Conservation (phyloP, 1,284 basidiomycete genomes). For the Inonotus obliquus region DNA sequence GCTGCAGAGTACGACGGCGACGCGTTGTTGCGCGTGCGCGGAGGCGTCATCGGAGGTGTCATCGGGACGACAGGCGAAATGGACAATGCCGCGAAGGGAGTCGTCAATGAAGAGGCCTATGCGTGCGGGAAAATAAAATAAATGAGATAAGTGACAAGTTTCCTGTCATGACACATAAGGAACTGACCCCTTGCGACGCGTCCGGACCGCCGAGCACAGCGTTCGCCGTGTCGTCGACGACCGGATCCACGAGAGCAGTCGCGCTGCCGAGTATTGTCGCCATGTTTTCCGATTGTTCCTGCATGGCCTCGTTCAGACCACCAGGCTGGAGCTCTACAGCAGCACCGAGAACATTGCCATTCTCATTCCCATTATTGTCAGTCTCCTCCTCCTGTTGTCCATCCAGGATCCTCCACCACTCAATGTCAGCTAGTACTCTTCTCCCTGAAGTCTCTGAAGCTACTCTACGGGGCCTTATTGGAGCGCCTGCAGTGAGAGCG, state of each 20-base stretch:
- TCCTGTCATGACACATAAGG: not conserved
- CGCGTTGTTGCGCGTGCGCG: not conserved
- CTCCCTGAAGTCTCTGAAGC: constrained; percentile 52
- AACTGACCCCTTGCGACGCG: constrained; percentile 15
- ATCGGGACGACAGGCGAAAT: constrained; percentile 9
- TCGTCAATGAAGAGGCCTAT: constrained; percentile 28
- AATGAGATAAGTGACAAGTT: constrained; percentile 1
- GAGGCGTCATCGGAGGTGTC: constrained; percentile 14
- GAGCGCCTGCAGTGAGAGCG: constrained; percentile 5
- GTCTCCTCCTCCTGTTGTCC: constrained; percentile 43
- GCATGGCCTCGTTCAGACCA: constrained; percentile 17
- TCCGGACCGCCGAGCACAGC: constrained; percentile 1
- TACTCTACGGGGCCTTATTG: constrained; percentile 14
- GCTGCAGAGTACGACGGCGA: constrained; percentile 7
- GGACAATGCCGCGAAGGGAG: constrained; percentile 13
- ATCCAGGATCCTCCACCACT: constrained; percentile 76
- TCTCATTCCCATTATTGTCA: not conserved
- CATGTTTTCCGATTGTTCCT: not conserved
- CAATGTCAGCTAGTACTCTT: constrained; percentile 74
- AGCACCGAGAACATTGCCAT: constrained; percentile 22
- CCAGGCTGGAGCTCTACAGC: constrained; percentile 22
- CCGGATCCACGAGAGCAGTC: constrained; percentile 23
- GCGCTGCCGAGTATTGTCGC: constrained; percentile 11
- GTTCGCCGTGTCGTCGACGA: constrained; percentile 24
- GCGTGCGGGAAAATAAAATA: not conserved